These are phyloP conservation scores for Apiospora arundinis DNA, from an alignment of 2,329 filamentous ascomycete species.

Conservation along the genomic window DNA sequence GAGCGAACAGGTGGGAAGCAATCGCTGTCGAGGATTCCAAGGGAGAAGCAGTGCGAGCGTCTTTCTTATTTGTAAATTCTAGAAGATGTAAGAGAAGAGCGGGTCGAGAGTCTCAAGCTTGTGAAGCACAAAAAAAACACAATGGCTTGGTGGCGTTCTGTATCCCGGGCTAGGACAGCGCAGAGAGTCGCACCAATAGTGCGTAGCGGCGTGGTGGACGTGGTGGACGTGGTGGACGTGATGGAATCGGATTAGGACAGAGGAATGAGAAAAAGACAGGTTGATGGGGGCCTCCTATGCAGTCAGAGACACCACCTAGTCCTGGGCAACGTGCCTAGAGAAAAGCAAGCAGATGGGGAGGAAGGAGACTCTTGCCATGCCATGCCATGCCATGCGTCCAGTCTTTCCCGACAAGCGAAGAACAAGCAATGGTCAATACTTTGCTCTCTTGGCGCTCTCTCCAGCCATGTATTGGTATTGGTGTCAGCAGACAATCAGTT, in stretches of 20 bases:
- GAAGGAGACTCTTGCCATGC: background rate
- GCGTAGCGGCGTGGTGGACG: background rate
- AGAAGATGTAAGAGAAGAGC: background rate
- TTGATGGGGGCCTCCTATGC: background rate
- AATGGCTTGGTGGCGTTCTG: constrained; percentile 17
- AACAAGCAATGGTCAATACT: background rate
- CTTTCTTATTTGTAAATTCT: constrained; percentile 16
- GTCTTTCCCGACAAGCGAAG: background rate
- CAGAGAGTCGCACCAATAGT: background rate
- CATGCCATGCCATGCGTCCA: background rate
- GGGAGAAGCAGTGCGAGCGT: background rate
- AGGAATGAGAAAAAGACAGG: background rate
- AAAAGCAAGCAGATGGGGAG: background rate
- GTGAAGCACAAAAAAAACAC: constrained; percentile 5
- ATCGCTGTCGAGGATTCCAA: background rate
- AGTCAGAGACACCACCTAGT: constrained; percentile 4
- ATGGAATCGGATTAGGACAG: background rate
- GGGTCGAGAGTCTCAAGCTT: constrained; percentile 7
- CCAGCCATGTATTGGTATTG: background rate
- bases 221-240: background rate
- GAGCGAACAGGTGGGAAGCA: constrained; percentile 9
- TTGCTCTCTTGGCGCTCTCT: background rate
- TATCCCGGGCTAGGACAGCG: constrained; percentile 4
- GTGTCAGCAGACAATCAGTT: constrained; percentile 4
- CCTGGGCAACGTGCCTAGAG: background rate